A percentile compares a stretch with the other conserved stretches of the same genome.
Conservation (phyloP, 257 asterid genomes). For the Solanum microdontum region DNA sequence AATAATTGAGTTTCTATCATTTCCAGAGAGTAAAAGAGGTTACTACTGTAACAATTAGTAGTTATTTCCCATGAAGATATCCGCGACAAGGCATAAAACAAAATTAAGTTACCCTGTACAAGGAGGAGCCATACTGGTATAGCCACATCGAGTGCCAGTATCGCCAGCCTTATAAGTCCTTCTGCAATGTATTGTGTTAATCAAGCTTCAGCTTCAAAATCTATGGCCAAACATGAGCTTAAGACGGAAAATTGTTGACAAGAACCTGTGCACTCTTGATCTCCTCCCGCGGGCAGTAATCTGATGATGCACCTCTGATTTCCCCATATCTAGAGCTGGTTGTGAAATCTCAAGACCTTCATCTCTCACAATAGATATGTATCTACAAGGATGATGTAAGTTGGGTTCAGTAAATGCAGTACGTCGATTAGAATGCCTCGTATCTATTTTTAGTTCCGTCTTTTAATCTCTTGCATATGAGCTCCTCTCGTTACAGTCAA, state of each 20-base stretch:
- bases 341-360: conserved; percentile 89
- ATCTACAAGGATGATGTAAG: conserved; percentile 21
- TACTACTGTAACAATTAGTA: not conserved
- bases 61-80: not conserved
- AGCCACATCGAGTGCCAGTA: conserved; percentile 44
- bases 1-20: not conserved
- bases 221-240: not conserved
- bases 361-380: conserved; percentile 50
- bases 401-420: not conserved
- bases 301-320: conserved; percentile 86
- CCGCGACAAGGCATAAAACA: not conserved
- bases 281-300: conserved; percentile 63
- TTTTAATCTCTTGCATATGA: not conserved
- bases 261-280: conserved; percentile 57
- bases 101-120: conserved; percentile 64
- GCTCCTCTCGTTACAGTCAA: not conserved
- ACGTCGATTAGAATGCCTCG: not conserved
- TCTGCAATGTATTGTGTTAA: conserved; percentile 20
- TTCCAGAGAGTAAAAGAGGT: not conserved
- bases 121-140: conserved; percentile 60
- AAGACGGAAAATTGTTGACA: not conserved
- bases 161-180: conserved; percentile 55
- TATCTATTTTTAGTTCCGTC: not conserved
- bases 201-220: not conserved
- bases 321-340: conserved; percentile 54